phyloP scores from a whole-genome alignment of 2,329 filamentous ascomycete species.

The Aspergillus quadricinctus region DNA sequence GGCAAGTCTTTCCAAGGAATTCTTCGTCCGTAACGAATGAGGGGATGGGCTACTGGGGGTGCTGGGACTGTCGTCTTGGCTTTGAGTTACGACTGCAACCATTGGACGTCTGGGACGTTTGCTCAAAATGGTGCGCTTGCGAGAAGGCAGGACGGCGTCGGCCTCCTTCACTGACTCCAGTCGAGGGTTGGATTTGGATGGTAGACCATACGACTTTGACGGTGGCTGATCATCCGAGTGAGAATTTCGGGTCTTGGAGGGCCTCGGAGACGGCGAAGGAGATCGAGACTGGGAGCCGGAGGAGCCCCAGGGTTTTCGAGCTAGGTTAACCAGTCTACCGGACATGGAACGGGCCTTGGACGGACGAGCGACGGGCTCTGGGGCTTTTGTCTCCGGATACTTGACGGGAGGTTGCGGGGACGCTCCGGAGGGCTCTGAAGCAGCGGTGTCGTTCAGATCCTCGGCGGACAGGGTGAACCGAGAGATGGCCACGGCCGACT shows the following conservation, averaged over 20 bases:
- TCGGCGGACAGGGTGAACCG: constrained; percentile 37
- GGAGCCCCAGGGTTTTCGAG: constrained; percentile 48
- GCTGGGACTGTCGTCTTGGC: constrained; percentile 29
- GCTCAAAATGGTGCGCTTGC: constrained; percentile 29
- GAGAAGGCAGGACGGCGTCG: constrained; percentile 18
- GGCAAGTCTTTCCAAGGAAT: constrained; percentile 46
- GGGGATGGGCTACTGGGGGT: constrained; percentile 38
- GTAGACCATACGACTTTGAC: constrained; percentile 12
- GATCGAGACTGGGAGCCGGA: constrained; percentile 41
- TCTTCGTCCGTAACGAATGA: constrained; percentile 37
- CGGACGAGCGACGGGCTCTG: constrained; percentile 30
- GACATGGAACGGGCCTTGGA: constrained; percentile 46
- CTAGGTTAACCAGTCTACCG: constrained; percentile 48
- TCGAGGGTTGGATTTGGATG: constrained; percentile 14
- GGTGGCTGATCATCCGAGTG: constrained; percentile 27
- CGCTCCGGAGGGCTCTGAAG: constrained; percentile 15
- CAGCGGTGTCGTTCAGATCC: constrained; percentile 27
- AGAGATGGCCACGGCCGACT: constrained; percentile 27
- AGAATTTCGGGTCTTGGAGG: constrained; percentile 19
- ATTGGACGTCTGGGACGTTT: constrained; percentile 39
- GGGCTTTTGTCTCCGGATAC: constrained; percentile 2
- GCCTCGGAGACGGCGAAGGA: constrained; percentile 41
- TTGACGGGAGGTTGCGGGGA: constrained; percentile 2
- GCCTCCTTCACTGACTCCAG: constrained; percentile 16
- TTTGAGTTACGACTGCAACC: constrained; percentile 35